Evolutionary conservation across 768 basidiomycete species (phyloP), one percentile per base, ranked within the genome.

Genomic region (Crucibulum laeve): DNA sequence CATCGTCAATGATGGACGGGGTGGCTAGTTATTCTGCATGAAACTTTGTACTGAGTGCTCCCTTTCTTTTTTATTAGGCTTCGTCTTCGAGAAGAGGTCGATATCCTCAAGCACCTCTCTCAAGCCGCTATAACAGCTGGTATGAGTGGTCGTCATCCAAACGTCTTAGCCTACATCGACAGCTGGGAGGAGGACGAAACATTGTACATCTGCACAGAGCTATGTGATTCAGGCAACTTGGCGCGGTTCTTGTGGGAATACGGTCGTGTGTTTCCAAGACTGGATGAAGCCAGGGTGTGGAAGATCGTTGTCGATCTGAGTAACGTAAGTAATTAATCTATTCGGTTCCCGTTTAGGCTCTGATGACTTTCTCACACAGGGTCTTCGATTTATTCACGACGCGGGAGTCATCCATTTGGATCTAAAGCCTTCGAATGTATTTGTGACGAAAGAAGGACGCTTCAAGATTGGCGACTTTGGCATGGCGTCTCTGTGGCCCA

Each of bases 381-480:
- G 94, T 49, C 70, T 98, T 47, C 71, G 73, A 46, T 94, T 96
- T 67, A 87, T 99, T 45, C 96, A 99, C 64, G 75, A 79, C 53
- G 78, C 84, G 34, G 84, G 86, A 43, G 82, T 96, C 45, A 86
- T 98, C 39, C 96, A 99, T 67, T 77, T 99, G 43, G 96, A 99
- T 67, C 67, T 99, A 51, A 99, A 99, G 69, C 96, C 96, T 10
- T 91, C 91, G 33, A 99, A 99, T 61, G 84, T 99, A 40, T 92
- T 99, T 59, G 74, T 99, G 54, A 92, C 90, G 7, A 72, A 73
- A 5, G 77, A 83, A 33, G 96, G 96, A 1, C 78, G 86, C 35
- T 86, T 99, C 69, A 92, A 91, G 69, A 92, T 99, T 60, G 95
- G 95, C 5, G 96, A 99, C 62, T 97, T 98, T 68, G 96, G 96